Conservation (phyloP, 805 yeast species). For the Komagataella pastoris region DNA sequence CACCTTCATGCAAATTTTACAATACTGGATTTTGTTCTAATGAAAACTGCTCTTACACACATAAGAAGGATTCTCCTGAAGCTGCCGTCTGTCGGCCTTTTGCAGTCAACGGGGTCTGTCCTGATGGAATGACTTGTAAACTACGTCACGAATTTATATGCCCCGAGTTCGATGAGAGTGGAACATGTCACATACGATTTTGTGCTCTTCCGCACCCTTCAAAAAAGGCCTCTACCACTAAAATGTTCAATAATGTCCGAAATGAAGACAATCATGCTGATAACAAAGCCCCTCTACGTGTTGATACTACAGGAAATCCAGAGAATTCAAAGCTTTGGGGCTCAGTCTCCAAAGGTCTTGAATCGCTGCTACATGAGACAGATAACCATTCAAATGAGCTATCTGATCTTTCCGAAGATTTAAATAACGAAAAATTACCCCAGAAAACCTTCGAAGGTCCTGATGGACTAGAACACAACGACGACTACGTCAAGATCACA, state of each 20-base stretch:
- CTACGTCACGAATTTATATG: constrained; percentile 48
- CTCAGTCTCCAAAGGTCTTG: background rate
- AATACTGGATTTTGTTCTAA: constrained; percentile 34
- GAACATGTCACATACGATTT: constrained; percentile 38
- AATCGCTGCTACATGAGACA: background rate
- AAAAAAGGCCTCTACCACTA: constrained; percentile 6
- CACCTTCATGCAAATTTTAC: constrained; percentile 43
- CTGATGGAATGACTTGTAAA: constrained; percentile 42
- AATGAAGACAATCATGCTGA: constrained; percentile 18
- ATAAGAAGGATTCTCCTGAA: constrained; percentile 28
- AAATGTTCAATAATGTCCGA: constrained; percentile 6
- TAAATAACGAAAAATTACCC: background rate
- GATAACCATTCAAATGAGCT: background rate
- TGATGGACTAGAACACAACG: constrained; percentile 8
- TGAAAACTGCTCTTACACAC: constrained; percentile 35
- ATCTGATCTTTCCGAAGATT: background rate
- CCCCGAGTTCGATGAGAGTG: constrained; percentile 58
- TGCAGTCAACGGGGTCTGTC: constrained; percentile 59
- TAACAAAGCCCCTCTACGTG: background rate
- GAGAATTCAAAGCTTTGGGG: background rate
- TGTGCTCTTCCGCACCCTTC: constrained; percentile 41
- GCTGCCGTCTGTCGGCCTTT: constrained; percentile 44
- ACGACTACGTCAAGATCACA: constrained; percentile 9
- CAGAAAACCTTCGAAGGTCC: constrained; percentile 4
- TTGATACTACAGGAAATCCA: background rate